Percentiles rank a stretch among this genome's conserved stretches.
These are phyloP conservation scores for Xerocomellus amylosporus DNA, from an alignment of 768 basidiomycete genomes.

Conservation along the genomic window DNA sequence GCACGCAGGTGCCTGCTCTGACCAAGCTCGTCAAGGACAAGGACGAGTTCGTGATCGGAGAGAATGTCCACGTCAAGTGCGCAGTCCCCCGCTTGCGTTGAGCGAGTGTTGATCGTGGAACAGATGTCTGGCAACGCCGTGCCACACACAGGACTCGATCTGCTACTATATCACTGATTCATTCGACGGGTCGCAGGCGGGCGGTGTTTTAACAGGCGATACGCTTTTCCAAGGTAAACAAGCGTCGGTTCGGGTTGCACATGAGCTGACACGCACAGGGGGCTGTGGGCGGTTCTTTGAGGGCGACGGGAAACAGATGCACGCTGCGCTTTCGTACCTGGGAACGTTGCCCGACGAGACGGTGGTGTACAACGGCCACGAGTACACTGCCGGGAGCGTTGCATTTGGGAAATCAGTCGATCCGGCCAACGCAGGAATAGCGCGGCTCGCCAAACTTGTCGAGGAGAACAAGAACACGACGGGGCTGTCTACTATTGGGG, in stretches of 20 bases:
- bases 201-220: slow-evolving; percentile 91
- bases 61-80: slow-evolving; percentile 60
- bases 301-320: slow-evolving; percentile 78
- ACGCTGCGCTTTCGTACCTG: slow-evolving; percentile 64
- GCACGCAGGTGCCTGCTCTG: slow-evolving; percentile 60
- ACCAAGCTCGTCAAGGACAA: slow-evolving; percentile 77
- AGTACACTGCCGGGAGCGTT: slow-evolving; percentile 77
- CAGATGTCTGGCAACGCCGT: slow-evolving; percentile 84
- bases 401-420: slow-evolving; percentile 68
- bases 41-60: slow-evolving; percentile 73
- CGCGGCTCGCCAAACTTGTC: slow-evolving; percentile 56
- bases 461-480: slow-evolving; percentile 62
- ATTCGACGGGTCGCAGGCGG: slow-evolving; percentile 48
- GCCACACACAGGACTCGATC: slow-evolving; percentile 96
- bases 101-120: slow-evolving; percentile 4
- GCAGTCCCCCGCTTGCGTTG: slow-evolving; percentile 8
- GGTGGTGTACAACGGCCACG: slow-evolving; percentile 85
- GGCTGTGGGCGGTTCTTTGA: slow-evolving; percentile 97
- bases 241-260: neutral
- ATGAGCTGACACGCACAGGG: slow-evolving; percentile 33
- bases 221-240: slow-evolving; percentile 66
- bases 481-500: slow-evolving; percentile 83
- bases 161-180: slow-evolving; percentile 74
- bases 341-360: slow-evolving; percentile 76
- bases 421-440: slow-evolving; percentile 60